Evolutionary conservation across 495 filamentous ascomycete genomes (phyloP).

Genomic region (Talaromyces adpressus): DNA sequence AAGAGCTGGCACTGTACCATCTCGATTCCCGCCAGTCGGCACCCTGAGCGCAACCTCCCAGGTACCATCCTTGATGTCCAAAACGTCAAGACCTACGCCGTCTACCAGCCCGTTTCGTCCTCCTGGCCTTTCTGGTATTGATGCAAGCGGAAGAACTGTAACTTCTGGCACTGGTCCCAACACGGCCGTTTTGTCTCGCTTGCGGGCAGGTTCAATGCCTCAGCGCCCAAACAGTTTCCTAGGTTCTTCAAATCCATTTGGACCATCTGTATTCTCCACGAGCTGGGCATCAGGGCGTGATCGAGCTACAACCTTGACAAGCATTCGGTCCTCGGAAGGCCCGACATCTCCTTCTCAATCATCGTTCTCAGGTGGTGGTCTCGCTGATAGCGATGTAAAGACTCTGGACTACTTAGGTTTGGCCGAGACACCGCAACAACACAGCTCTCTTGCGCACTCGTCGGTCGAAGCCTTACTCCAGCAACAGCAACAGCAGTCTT

Average conservation of each 20-base stretch:
- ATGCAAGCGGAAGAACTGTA: constrained; percentile 45
- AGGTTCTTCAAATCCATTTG: constrained; percentile 65
- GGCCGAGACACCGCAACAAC: constrained; percentile 85
- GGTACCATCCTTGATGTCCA: constrained; percentile 62
- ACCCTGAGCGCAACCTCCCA: constrained; percentile 50
- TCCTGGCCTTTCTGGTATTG: constrained; percentile 62
- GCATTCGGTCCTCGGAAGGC: constrained; percentile 81
- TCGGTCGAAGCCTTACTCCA: constrained; percentile 39
- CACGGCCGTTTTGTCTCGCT: constrained; percentile 71
- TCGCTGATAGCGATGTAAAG: constrained; percentile 79
- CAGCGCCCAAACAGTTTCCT: constrained; percentile 64
- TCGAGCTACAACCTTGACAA: constrained; percentile 74
- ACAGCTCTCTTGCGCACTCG: constrained; percentile 60
- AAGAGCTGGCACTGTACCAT: constrained; percentile 93
- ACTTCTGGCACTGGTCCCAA: constrained; percentile 41
- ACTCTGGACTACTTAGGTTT: constrained; percentile 95
- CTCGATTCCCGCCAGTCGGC: constrained; percentile 75
- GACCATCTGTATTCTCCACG: constrained; percentile 80
- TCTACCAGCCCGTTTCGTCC: constrained; percentile 88
- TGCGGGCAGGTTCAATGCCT: constrained; percentile 93
- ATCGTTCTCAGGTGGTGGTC: constrained; percentile 82
- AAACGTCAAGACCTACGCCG: constrained; percentile 80
- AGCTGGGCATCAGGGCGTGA: constrained; percentile 73
- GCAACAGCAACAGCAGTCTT: constrained; percentile 45
- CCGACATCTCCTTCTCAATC: constrained; percentile 85